Evolutionary conservation across 371 early-diverging fungal species (phyloP), one percentile per base, ranked within the genome.

Genomic region (Apophysomyces elegans): DNA sequence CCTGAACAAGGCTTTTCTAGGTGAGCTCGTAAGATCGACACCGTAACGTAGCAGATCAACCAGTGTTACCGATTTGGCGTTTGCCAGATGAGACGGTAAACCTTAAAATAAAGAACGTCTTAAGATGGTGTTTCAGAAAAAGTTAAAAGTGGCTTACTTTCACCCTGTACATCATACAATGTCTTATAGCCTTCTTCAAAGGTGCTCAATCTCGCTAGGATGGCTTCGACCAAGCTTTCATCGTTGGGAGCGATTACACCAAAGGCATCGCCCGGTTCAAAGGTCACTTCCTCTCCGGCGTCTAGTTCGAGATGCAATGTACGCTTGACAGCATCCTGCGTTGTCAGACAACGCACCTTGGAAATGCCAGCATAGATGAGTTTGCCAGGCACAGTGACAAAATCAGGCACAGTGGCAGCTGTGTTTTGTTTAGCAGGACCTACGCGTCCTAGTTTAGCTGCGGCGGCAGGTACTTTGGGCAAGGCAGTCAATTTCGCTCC

Each of bases 241-340:
- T 88, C 82, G 70, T 95, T 96, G 21, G 94, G 94, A 1, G 92
- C 90, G 56, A 88, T 63, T 5, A 96, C 77, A 56, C 93, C 96
- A 78, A 97, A 90, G 0, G 95, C 87, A 76, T 95, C 97, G 38
- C 98, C 97, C 4, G 96, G 91, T 5, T 81, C 69, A 67, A 83
- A 90, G 8, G 84, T 70, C 44, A 85, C 76, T 5, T 84, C 77
- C 13, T 90, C 78, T 2, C 74, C 84, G 7, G 36, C 41, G 56
- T 87, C 89, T 36, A 95, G 62, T 37, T 88, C 90, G 0, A 96
- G 60, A 38, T 88, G 86, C 44, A 95, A 69, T 0, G 95, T 93
- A 43, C 89, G 86, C 74, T 93, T 94, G 43, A 91, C 46, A 0
- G 93, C 91, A 59, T 86, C 85, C 3, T 71, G 60, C 13, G 83